Conservation (phyloP, 139 green algal species). For the Chlorella sp. region DNA sequence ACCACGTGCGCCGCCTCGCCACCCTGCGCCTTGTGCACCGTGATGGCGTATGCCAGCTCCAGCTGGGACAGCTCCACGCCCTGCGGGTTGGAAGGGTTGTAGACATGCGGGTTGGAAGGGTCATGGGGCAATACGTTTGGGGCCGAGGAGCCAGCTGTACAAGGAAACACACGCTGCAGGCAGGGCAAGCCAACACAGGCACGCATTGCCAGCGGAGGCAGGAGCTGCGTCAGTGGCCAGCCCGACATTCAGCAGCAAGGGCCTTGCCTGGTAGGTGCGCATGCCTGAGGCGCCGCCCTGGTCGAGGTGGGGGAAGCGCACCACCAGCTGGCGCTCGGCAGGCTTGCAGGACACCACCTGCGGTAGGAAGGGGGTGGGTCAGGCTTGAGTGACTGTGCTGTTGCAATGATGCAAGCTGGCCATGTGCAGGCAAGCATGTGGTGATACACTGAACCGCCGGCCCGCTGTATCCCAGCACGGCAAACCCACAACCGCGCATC, state of each 20-base stretch:
- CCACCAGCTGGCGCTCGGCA: slow-evolving; percentile 11
- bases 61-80: slow-evolving; percentile 49
- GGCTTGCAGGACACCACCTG: slow-evolving; percentile 44
- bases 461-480: too few species aligned
- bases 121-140: too few species aligned
- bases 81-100: background rate
- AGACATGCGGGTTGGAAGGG: too few species aligned
- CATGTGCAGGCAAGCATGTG: background rate
- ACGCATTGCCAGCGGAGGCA: too few species aligned
- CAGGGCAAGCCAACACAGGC: too few species aligned
- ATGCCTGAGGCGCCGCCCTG: background rate
- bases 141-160: too few species aligned
- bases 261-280: slow-evolving; percentile 4
- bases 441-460: background rate
- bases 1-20: slow-evolving; percentile 81
- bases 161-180: too few species aligned
- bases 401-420: background rate
- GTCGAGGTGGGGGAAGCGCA: slow-evolving; percentile 35
- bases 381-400: background rate
- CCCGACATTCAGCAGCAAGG: too few species aligned
- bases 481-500: too few species aligned
- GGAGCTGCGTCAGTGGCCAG: too few species aligned
- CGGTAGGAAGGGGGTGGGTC: background rate
- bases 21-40: slow-evolving; percentile 91
- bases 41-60: slow-evolving; percentile 79